Percentiles rank a stretch among this genome's conserved stretches.
Evolutionary conservation across 2,329 filamentous ascomycete species (phyloP).

Genomic region (Claviceps maximensis): DNA sequence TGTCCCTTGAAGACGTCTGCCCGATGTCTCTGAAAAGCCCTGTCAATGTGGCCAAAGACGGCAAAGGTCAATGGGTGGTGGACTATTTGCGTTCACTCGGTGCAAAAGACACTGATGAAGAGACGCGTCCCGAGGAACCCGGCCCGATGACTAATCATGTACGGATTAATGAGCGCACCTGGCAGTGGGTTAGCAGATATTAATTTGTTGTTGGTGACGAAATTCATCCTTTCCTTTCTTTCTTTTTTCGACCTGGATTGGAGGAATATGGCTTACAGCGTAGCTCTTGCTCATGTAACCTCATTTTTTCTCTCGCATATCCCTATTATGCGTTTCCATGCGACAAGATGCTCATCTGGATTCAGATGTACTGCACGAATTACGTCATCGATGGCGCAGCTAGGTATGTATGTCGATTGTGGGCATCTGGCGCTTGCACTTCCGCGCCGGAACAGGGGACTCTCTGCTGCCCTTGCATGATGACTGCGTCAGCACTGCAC

Average conservation of each 20-base stretch:
- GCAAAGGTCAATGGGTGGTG: not conserved
- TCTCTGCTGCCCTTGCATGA: too few relatives aligned
- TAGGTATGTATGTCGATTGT: too few relatives aligned
- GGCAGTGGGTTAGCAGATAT: slow-evolving; percentile 1
- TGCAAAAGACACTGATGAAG: not conserved
- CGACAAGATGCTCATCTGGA: too few relatives aligned
- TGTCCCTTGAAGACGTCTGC: not conserved
- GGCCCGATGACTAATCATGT: too few relatives aligned
- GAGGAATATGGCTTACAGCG: too few relatives aligned
- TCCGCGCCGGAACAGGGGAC: too few relatives aligned
- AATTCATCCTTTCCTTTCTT: not conserved
- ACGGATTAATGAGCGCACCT: not conserved
- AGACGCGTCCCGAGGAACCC: not conserved
- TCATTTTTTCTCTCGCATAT: too few relatives aligned
- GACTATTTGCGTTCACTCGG: not conserved
- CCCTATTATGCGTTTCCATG: too few relatives aligned
- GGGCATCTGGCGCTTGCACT: too few relatives aligned
- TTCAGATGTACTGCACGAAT: too few relatives aligned
- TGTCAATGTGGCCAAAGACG: not conserved
- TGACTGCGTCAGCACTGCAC: too few relatives aligned
- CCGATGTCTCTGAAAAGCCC: not conserved
- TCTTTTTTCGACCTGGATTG: not conserved
- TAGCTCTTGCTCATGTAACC: not conserved
- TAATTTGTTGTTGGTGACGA: not conserved
- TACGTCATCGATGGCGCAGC: too few relatives aligned